Percentiles rank a stretch among this genome's conserved stretches.
Evolutionary conservation across 2,329 filamentous ascomycete species (phyloP).

Genomic region (Cordyceps tenuipes): DNA sequence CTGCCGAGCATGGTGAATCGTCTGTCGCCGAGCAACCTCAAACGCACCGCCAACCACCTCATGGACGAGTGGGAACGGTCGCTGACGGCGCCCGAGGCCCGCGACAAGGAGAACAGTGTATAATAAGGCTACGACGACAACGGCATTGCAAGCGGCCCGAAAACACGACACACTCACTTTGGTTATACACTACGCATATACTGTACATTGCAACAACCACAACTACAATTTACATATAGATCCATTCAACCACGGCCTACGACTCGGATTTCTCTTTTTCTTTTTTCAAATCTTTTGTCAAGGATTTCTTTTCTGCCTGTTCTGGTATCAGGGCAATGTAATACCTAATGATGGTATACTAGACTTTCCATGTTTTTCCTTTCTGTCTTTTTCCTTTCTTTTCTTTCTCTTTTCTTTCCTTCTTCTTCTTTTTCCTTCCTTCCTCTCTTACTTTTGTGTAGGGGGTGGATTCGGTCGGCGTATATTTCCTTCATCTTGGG

Average conservation of each 20-base stretch:
- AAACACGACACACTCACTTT: not conserved
- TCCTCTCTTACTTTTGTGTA: not conserved
- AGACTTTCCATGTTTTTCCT: not conserved
- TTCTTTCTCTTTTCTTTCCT: not conserved
- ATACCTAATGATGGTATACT: not conserved
- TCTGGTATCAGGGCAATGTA: not conserved
- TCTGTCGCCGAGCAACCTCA: conserved; percentile 66
- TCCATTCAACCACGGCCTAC: conserved; percentile 2
- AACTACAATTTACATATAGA: not conserved
- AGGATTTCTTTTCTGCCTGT: not conserved
- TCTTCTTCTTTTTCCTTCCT: not conserved
- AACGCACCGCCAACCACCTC: conserved; percentile 72
- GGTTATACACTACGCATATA: not conserved
- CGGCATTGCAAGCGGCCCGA: not conserved
- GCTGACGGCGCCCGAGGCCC: conserved; percentile 22
- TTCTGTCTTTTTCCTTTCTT: not conserved
- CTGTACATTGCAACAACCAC: conserved; percentile 3
- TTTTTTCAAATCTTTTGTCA: not conserved
- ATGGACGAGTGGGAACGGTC: conserved; percentile 86
- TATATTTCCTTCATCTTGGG: not conserved
- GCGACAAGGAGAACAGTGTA: conserved; percentile 26
- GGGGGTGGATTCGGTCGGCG: not conserved
- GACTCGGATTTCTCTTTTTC: not conserved
- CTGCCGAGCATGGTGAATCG: conserved; percentile 65
- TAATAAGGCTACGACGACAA: conserved; percentile 15